Evolutionary conservation across 257 asterid genomes (phyloP).

Genomic region (Thymus mandschuricus): DNA sequence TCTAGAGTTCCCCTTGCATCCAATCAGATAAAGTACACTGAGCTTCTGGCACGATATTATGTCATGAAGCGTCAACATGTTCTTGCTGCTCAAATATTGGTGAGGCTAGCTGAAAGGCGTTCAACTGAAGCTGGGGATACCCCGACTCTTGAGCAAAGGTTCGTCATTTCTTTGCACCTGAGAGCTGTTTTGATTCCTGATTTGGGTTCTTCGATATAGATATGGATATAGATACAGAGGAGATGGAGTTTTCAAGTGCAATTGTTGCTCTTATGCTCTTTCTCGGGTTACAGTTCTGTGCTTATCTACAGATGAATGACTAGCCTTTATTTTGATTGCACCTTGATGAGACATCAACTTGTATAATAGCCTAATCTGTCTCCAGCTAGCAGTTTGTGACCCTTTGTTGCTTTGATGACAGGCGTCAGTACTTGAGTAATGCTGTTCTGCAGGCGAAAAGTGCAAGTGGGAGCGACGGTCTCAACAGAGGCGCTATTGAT

Average conservation of each 20-base stretch:
- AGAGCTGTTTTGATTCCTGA: slow-evolving; percentile 21
- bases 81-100: slow-evolving; percentile 93
- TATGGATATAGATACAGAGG: slow-evolving; percentile 13
- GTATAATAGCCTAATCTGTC: slow-evolving; percentile 2
- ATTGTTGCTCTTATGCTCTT: slow-evolving; percentile 22
- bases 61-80: slow-evolving; percentile 89
- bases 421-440: slow-evolving; percentile 96
- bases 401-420: slow-evolving; percentile 47
- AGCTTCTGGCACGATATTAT: slow-evolving; percentile 92
- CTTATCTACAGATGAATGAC: not conserved
- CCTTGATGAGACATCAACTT: slow-evolving; percentile 15
- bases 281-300: slow-evolving; percentile 8
- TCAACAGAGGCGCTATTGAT: slow-evolving; percentile 63
- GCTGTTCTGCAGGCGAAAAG: slow-evolving; percentile 99
- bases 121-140: slow-evolving; percentile 69
- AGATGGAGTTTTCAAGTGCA: not conserved
- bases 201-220: slow-evolving; percentile 23
- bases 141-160: slow-evolving; percentile 96
- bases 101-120: slow-evolving; percentile 92
- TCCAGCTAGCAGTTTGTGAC: slow-evolving; percentile 29
- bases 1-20: slow-evolving; percentile 56
- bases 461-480: slow-evolving; percentile 60
- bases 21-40: slow-evolving; percentile 72
- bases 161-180: slow-evolving; percentile 26
- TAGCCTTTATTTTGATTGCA: slow-evolving; percentile 13